A percentile compares a stretch with the other conserved stretches of the same genome.
Evolutionary conservation across 2,329 filamentous ascomycete species (phyloP).

Genomic region (Tolypocladium amazonense): DNA sequence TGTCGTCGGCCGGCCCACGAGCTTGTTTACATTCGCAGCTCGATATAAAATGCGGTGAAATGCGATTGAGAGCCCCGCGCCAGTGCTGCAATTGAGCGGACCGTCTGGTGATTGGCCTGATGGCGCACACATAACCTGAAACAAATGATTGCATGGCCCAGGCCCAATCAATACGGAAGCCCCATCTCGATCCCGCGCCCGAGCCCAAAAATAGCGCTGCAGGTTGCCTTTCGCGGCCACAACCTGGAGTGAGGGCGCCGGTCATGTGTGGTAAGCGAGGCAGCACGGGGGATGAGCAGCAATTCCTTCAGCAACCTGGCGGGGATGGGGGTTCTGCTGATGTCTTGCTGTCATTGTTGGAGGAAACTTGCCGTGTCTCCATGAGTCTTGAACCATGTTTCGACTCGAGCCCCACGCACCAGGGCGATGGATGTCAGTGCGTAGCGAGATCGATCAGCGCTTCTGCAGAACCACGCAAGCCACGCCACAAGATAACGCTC

Average conservation of each 20-base stretch:
- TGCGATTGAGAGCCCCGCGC: background rate
- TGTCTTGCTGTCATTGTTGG: background rate
- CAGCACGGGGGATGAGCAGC: background rate
- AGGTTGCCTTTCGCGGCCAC: background rate
- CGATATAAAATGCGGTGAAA: background rate
- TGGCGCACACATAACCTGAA: conserved; percentile 11
- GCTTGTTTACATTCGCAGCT: background rate
- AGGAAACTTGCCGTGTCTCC: background rate
- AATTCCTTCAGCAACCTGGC: background rate
- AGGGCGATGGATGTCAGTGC: background rate
- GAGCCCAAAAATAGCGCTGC: conserved; percentile 10
- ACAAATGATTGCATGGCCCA: conserved; percentile 4
- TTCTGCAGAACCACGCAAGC: background rate
- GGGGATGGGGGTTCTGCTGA: background rate
- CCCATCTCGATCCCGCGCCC: background rate
- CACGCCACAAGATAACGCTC: background rate
- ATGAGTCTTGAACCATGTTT: background rate
- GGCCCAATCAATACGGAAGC: conserved; percentile 7
- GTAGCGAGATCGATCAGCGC: background rate
- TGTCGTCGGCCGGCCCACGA: background rate
- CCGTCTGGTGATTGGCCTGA: conserved; percentile 5
- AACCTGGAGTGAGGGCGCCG: background rate
- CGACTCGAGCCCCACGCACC: background rate
- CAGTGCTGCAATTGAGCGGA: background rate
- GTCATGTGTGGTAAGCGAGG: background rate